phyloP scores from a whole-genome alignment of 2,329 filamentous ascomycete genomes.

The Aspergillus neoniger region DNA sequence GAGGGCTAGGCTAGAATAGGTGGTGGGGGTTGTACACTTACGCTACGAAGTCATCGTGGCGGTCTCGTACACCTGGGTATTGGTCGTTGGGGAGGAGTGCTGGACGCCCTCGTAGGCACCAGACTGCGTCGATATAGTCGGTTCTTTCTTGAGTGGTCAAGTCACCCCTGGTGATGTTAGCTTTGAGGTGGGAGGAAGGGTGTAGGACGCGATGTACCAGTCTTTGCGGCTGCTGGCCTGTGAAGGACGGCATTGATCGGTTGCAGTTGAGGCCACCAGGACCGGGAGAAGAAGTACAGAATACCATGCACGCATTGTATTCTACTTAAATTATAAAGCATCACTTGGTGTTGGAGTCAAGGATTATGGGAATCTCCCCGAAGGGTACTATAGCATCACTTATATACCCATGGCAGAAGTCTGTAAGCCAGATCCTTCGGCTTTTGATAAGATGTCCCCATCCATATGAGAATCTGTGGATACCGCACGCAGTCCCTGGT shows the following conservation, averaged over 20 bases:
- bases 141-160: slow-evolving; percentile 21
- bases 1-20: not conserved
- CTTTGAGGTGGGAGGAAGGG: not conserved
- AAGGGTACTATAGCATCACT: too few relatives aligned
- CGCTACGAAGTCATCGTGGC: slow-evolving; percentile 34
- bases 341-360: too few relatives aligned
- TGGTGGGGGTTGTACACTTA: slow-evolving; percentile 10
- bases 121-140: slow-evolving; percentile 28
- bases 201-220: not conserved
- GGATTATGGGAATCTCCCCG: too few relatives aligned
- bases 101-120: slow-evolving; percentile 25
- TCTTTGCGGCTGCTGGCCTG: not conserved
- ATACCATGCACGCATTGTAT: not conserved
- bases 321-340: too few relatives aligned
- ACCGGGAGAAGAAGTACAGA: not conserved
- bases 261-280: not conserved
- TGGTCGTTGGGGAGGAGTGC: slow-evolving; percentile 20
- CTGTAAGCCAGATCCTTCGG: too few relatives aligned
- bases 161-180: slow-evolving; percentile 20
- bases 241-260: not conserved
- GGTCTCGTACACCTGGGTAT: slow-evolving; percentile 28
- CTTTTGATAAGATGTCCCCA: too few relatives aligned
- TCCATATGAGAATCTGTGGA: too few relatives aligned
- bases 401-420: too few relatives aligned
- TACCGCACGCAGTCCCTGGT: too few relatives aligned